A percentile compares a stretch with the other conserved stretches of the same genome.
phyloP scores from a whole-genome alignment of 768 basidiomycete genomes.

The Paxillus involutus region DNA sequence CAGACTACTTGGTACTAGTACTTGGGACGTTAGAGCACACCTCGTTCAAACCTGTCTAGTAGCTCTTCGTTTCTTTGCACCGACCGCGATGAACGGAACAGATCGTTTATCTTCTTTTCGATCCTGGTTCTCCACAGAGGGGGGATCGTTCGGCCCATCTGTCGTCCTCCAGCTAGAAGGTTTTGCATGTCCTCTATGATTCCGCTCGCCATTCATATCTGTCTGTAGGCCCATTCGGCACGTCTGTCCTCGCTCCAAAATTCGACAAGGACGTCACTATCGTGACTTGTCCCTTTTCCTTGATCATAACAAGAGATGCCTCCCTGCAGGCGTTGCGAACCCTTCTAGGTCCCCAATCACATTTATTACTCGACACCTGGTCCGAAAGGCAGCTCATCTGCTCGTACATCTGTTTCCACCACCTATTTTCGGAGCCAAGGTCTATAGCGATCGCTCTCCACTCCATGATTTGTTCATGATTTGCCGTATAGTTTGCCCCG shows the following conservation, averaged over 20 bases:
- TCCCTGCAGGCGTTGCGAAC: constrained; percentile 44
- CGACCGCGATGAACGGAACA: background rate
- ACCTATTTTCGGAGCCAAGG: constrained; percentile 45
- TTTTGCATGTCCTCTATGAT: constrained; percentile 18
- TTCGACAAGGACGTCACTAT: constrained; percentile 52
- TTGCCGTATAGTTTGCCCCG: constrained; percentile 6
- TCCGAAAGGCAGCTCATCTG: constrained; percentile 68
- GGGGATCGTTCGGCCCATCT: constrained; percentile 51
- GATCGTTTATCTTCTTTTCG: constrained; percentile 33
- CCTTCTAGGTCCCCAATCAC: constrained; percentile 32
- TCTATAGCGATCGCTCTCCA: constrained; percentile 14
- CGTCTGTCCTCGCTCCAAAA: constrained; percentile 48
- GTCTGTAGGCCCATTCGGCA: constrained; percentile 43
- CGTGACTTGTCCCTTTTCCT: constrained; percentile 65
- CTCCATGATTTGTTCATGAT: constrained; percentile 1
- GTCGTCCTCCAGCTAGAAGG: constrained; percentile 46
- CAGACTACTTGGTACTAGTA: too few relatives aligned
- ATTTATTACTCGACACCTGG: constrained; percentile 38
- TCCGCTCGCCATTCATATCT: constrained; percentile 8
- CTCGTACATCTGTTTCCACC: constrained; percentile 66
- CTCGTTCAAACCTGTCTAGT: too few relatives aligned
- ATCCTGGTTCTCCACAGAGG: constrained; percentile 48
- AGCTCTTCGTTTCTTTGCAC: too few relatives aligned
- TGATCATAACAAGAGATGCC: constrained; percentile 59
- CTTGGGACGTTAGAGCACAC: too few relatives aligned